Evolutionary conservation across 2,329 filamentous ascomycete species (phyloP).

Genomic region (Chaetomium strumarium): DNA sequence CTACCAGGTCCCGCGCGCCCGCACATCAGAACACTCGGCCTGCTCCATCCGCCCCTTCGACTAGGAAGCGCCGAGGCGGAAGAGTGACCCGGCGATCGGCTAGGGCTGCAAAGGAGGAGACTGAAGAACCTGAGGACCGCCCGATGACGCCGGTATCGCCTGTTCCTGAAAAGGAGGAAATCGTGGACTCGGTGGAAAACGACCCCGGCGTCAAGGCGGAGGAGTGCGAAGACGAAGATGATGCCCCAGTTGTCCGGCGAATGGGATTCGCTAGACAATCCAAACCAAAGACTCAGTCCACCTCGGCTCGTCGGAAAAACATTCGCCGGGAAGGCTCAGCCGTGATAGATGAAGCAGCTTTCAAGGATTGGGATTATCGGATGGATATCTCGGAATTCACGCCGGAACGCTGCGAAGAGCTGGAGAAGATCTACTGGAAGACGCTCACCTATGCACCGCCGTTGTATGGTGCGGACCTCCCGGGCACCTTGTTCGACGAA

Average conservation of each 20-base stretch:
- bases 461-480: slow-evolving; percentile 94
- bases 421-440: slow-evolving; percentile 96
- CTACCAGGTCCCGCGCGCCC: slow-evolving; percentile 35
- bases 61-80: slow-evolving; percentile 27
- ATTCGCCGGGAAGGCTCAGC: slow-evolving; percentile 73
- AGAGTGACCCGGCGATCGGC: slow-evolving; percentile 20
- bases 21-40: slow-evolving; percentile 18
- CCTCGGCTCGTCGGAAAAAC: slow-evolving; percentile 81
- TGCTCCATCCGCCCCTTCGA: slow-evolving; percentile 36
- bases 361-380: slow-evolving; percentile 84
- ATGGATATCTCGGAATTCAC: slow-evolving; percentile 87
- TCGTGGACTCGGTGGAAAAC: slow-evolving; percentile 46
- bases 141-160: slow-evolving; percentile 57
- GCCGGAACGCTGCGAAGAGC: slow-evolving; percentile 83
- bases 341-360: slow-evolving; percentile 81
- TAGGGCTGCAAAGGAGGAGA: slow-evolving; percentile 34
- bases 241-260: slow-evolving; percentile 37
- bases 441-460: slow-evolving; percentile 91
- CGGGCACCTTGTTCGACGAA: slow-evolving; percentile 89
- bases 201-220: slow-evolving; percentile 39
- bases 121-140: slow-evolving; percentile 40
- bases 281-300: slow-evolving; percentile 63
- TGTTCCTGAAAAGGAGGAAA: slow-evolving; percentile 33
- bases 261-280: slow-evolving; percentile 42
- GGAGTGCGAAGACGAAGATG: slow-evolving; percentile 41